Base-by-base conservation (phyloP, 2,329 filamentous ascomycete genomes). In the Fusarium goolgardi region DNA sequence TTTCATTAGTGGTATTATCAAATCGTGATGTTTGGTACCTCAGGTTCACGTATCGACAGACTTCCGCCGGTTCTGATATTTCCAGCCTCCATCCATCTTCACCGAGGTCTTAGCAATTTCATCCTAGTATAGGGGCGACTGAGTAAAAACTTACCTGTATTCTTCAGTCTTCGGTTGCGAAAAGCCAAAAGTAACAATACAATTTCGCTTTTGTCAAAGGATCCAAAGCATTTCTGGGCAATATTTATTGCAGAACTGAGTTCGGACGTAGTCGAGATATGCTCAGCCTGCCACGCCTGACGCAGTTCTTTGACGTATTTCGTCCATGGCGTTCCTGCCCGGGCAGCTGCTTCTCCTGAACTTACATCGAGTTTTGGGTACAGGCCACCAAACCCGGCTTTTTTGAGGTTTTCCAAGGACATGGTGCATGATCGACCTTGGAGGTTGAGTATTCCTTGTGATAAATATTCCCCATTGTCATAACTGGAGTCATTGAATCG, bases 261-360 rank as follows among this genome's bases (percentile, higher is more conserved):
- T 2, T 41, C 21, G 20, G 4, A 16, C 2, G 16, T 1, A 21
- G 20, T 15, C 13, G 20, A 23, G 3, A 2, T 5, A 16, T 2
- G 7, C 21, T 23, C 12, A 31, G 0, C 7, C 1, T 1, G n/a
- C 23, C 2, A 40, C 4, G 3, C 3, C 11, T 2, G 1, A 7
- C 55, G 40, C 5, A 58, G 40, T 0, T 4, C 0, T 4, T 10
- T 25, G 5, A 58, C 32, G 23, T 37, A 37, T 0, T 54, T n/a
- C 11, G 40, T 13, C 49, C 41, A 59, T 0, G 40, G 2, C 4
- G 1, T 31, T 2, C 11, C 18, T 4, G 32, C 27, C 3, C 1
- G 9, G 4, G 7, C 16, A 1, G 0, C 4, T 0, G 3, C 0
- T 7, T 1, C 13, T 2, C 15, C 18, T 6, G 12, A 32, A 13